phyloP scores from a whole-genome alignment of 83 land plant species.

The Thuja plicata region DNA sequence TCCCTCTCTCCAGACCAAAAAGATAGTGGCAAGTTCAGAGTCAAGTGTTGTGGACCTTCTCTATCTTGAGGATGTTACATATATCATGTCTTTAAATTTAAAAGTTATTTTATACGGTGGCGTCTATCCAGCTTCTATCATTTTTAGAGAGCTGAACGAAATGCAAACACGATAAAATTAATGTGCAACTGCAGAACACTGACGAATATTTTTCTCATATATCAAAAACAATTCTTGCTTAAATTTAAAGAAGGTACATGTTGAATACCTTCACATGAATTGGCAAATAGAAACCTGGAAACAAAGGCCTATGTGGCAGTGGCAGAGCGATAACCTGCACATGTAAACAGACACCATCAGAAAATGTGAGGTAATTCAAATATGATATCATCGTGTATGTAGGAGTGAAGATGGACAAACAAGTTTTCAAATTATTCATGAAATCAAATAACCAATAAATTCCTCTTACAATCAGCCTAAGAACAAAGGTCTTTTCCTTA shows the following conservation, averaged over 20 bases:
- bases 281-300: constrained; percentile 96
- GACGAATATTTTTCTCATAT: neutral
- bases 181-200: neutral
- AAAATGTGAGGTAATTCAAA: neutral
- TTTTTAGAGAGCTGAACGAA: neutral
- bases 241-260: neutral
- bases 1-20: neutral
- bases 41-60: neutral
- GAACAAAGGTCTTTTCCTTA: neutral
- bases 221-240: neutral
- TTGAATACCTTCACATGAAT: constrained; percentile 76
- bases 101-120: neutral
- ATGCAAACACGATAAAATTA: neutral
- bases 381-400: neutral
- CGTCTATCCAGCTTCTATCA: neutral
- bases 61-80: neutral
- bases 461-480: neutral
- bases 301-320: constrained; percentile 86
- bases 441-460: constrained; percentile 2
- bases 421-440: neutral
- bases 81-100: neutral
- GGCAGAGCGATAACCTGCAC: constrained; percentile 92
- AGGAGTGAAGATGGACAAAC: neutral
- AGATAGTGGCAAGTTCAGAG: neutral
- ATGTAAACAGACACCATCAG: neutral